phyloP scores from a whole-genome alignment of 305 asterid genomes.

The Coffea humblotiana region DNA sequence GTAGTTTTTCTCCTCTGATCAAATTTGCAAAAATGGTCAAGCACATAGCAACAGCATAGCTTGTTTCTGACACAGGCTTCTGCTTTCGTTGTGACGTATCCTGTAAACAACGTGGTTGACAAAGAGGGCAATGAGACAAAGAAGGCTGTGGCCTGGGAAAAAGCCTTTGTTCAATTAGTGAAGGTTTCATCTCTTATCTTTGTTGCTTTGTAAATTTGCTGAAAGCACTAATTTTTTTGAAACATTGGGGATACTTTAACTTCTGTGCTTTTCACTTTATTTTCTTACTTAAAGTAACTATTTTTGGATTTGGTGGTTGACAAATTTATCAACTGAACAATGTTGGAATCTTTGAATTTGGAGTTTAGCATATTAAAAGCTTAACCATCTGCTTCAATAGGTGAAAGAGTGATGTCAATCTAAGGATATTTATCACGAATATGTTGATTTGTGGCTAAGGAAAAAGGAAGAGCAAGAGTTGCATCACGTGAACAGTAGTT shows the following conservation, averaged over 20 bases:
- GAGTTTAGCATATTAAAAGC: neutral
- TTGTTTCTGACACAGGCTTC: constrained; percentile 68
- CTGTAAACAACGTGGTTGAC: constrained; percentile 86
- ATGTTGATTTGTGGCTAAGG: neutral
- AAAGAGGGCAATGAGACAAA: constrained; percentile 74
- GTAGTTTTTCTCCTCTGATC: constrained; percentile 35
- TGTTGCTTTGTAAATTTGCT: constrained; percentile 12
- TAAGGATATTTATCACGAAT: neutral
- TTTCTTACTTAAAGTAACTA: neutral
- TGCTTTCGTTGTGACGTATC: constrained; percentile 92
- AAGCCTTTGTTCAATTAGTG: constrained; percentile 91
- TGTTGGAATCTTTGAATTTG: neutral
- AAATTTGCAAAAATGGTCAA: constrained; percentile 13
- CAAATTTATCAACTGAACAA: neutral
- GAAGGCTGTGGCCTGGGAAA: constrained; percentile 94
- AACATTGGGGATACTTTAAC: neutral
- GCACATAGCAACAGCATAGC: constrained; percentile 11
- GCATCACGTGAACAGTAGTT: neutral
- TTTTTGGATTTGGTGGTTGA: neutral
- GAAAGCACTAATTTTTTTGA: neutral
- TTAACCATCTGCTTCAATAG: neutral
- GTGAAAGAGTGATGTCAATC: neutral
- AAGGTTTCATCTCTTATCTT: constrained; percentile 49
- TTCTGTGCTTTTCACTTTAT: neutral
- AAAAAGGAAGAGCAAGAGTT: neutral